Conservation (phyloP, 768 basidiomycete genomes). For the Suillus ampliporus region DNA sequence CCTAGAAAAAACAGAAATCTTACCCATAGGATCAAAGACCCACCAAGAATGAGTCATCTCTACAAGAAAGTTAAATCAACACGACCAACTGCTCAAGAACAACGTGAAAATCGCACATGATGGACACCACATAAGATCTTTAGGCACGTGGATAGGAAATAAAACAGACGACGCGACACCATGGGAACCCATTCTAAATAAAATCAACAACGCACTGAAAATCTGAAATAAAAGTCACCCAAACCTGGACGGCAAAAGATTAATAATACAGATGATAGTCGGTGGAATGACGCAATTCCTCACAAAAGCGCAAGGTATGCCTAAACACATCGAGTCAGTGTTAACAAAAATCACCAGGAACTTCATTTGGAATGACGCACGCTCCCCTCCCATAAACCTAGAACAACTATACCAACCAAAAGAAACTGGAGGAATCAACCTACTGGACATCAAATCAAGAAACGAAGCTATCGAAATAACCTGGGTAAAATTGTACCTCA, state of each 20-base stretch:
- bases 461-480: constrained; percentile 5
- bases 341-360: constrained; percentile 17
- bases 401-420: background rate
- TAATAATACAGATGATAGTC: constrained; percentile 21
- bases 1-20: constrained; percentile 26
- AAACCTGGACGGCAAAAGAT: constrained; percentile 17
- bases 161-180: constrained; percentile 13
- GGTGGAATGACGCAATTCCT: constrained; percentile 38
- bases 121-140: constrained; percentile 15
- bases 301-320: constrained; percentile 37
- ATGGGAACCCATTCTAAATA: constrained; percentile 24
- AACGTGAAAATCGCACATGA: constrained; percentile 21
- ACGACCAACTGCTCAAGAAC: background rate
- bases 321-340: constrained; percentile 14
- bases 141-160: constrained; percentile 33
- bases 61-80: background rate
- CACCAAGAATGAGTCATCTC: background rate
- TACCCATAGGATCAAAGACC: constrained; percentile 11
- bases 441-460: constrained; percentile 1
- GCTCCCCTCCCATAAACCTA: background rate
- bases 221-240: constrained; percentile 22
- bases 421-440: background rate
- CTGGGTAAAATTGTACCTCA: background rate
- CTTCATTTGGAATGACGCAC: constrained; percentile 23
- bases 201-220: constrained; percentile 17